Evolutionary conservation across 768 basidiomycete species (phyloP), one percentile per base, ranked within the genome.

Genomic region (Pisolithus orientalis): DNA sequence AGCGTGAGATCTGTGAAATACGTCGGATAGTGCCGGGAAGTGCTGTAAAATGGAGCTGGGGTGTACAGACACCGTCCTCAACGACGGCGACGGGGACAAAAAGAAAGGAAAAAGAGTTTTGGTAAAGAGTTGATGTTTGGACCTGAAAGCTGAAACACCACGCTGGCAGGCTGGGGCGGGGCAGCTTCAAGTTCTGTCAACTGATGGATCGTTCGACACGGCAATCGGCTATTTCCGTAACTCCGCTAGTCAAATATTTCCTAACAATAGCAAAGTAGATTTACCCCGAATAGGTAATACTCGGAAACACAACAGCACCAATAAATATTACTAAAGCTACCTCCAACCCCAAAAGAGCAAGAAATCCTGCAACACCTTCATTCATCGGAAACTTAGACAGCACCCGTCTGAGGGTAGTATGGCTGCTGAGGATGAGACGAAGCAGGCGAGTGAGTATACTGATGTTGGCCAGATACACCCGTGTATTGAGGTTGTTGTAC

Each of bases 141-240:
- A 52, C 29, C 44, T 47, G 32, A 47, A 39, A 43, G 50, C 27
- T 34, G 27, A 44, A 40, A 44, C 38, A 21, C 10, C 42, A 24
- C 42, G 38, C 49, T 45, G 53, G 29, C 37, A 28, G 16, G 32
- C 13, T 11, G 34, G 13, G 34, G 4, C 34, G 13, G 34, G 34
- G 34, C 34, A 13, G 5, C 34, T 34, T 34, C n/a, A n/a, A n/a
- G n/a, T n/a, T 34, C 34, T 34, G 34, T 38, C 47, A 54, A 37
- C 38, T 31, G 40, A 51, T 48, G 50, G 46, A 50, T 39, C 44
- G 42, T 48, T 54, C 58, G 10, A 25, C 44, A 52, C 58, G 59
- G 51, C 40, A 13, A 13, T 53, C 65, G 65, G 64, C 27, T 31
- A 37, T 49, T 52, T 57, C 66, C 64, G 64, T 59, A 66, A 66